Percentiles rank a stretch among this genome's conserved stretches.
Conservation (phyloP, 345 rosid genomes). For the Viola odorata region DNA sequence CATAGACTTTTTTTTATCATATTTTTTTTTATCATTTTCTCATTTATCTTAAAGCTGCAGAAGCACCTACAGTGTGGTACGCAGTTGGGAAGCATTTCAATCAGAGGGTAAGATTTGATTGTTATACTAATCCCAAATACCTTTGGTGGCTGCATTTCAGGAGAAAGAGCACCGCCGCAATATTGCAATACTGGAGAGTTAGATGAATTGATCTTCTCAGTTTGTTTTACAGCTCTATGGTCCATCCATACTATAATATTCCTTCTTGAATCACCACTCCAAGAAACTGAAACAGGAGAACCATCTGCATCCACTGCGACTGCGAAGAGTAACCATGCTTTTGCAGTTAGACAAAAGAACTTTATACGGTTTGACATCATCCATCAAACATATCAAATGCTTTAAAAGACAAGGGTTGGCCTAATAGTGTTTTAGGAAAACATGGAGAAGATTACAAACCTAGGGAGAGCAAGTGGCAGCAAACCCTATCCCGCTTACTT, state of each 20-base stretch:
- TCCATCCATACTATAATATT: slow-evolving; percentile 98
- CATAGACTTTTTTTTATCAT: neutral
- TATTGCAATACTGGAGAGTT: slow-evolving; percentile 77
- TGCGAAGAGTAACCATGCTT: slow-evolving; percentile 24
- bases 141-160: slow-evolving; percentile 97
- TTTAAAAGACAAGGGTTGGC: neutral
- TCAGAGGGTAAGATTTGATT: neutral
- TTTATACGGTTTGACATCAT: neutral
- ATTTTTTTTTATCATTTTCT: slow-evolving; percentile 1
- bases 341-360: neutral
- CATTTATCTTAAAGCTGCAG: slow-evolving; percentile 1
- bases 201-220: slow-evolving; percentile 77
- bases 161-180: slow-evolving; percentile 90
- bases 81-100: neutral
- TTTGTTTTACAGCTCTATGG: slow-evolving; percentile 93
- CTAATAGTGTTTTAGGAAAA: neutral
- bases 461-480: slow-evolving; percentile 96
- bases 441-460: slow-evolving; percentile 38
- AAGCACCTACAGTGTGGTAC: neutral
- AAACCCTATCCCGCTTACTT: slow-evolving; percentile 75
- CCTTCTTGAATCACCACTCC: slow-evolving; percentile 95
- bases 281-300: slow-evolving; percentile 91
- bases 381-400: neutral
- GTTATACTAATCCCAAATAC: slow-evolving; percentile 24
- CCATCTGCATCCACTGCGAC: slow-evolving; percentile 98